Percentiles rank a stretch among this genome's conserved stretches.
Conservation (phyloP, 768 basidiomycete species). For the Suillus variegatus region DNA sequence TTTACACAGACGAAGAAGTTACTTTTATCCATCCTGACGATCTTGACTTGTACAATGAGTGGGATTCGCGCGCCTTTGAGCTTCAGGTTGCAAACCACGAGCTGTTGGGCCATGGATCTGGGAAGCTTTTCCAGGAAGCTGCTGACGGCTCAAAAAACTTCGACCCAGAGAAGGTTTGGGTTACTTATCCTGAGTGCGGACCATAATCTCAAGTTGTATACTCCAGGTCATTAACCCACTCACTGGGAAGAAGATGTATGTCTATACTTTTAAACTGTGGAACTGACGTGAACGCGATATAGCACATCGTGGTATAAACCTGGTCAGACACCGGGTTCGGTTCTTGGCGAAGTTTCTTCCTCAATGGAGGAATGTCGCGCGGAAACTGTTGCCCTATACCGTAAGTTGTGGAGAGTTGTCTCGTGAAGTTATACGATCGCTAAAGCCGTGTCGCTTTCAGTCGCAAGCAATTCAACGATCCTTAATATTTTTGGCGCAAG, state of each 20-base stretch:
- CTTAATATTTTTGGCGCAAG: conserved; percentile 78
- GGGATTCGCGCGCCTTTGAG: conserved; percentile 81
- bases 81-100: conserved; percentile 92
- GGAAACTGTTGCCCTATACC: conserved; percentile 81
- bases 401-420: conserved; percentile 41
- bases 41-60: conserved; percentile 68
- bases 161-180: conserved; percentile 58
- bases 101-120: conserved; percentile 82
- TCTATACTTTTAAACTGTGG: not conserved
- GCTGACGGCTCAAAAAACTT: conserved; percentile 82
- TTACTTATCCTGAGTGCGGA: conserved; percentile 3
- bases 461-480: conserved; percentile 74
- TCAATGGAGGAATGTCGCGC: conserved; percentile 95
- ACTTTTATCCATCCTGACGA: conserved; percentile 86
- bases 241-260: conserved; percentile 74
- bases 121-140: conserved; percentile 79
- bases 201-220: not conserved
- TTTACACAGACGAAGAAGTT: conserved; percentile 61
- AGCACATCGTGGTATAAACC: conserved; percentile 88
- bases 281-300: not conserved
- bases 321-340: conserved; percentile 80
- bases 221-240: conserved; percentile 76
- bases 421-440: not conserved
- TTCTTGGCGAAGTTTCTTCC: conserved; percentile 85
- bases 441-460: conserved; percentile 34